Base-by-base conservation (phyloP, 768 basidiomycete genomes). In the Macrolepiota dolichaula region DNA sequence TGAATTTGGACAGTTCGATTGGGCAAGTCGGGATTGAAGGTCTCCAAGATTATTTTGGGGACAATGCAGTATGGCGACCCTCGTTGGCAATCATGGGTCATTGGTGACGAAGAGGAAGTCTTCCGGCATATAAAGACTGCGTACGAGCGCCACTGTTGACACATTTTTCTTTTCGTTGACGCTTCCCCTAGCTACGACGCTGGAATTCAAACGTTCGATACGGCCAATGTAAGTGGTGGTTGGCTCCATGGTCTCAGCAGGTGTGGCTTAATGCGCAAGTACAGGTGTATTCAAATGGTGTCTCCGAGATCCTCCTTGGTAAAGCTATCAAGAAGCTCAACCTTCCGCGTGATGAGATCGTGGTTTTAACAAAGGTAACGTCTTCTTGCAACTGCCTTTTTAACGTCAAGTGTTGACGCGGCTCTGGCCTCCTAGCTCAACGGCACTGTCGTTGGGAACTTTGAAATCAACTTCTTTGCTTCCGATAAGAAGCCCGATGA, bases 321-420 rank as follows among this genome's bases (percentile, higher is more conserved):
- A 86, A 87, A 65, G 88, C 85, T 1, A 85, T 93, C 74, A 88
- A 87, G 66, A 67, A 83, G 62, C 78, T 82, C 61, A 70, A 85
- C 25, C 75, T 89, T 6, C 88, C 89, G 13, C 82, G 90, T 1
- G 86, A 88, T 24, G 83, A 87, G 63, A 84, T 92, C 50, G 89
- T 93, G n/a, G 81, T 93, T n/a, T 80, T 92, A 77, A 90, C 91
- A 51, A 92, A 93, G 74, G 64, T 80, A 7, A 5, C 76, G 63
- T 58, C 70, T 65, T 22, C 66, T 70, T 5, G 75, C 79, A 10
- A n/a, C 17, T 19, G 12, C 42, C 42, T n/a, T 44, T 17, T 17
- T n/a, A 7, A n/a, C 17, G 15, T 0, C n/a, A 17, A 44, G 15
- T 7, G 19, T 19, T 2, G 17, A 44, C 42, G 10, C 9, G 17